Percentiles rank a stretch among this genome's conserved stretches.
Evolutionary conservation across 495 filamentous ascomycete genomes (phyloP).

Genomic region (Pseudotulostoma volvatum): DNA sequence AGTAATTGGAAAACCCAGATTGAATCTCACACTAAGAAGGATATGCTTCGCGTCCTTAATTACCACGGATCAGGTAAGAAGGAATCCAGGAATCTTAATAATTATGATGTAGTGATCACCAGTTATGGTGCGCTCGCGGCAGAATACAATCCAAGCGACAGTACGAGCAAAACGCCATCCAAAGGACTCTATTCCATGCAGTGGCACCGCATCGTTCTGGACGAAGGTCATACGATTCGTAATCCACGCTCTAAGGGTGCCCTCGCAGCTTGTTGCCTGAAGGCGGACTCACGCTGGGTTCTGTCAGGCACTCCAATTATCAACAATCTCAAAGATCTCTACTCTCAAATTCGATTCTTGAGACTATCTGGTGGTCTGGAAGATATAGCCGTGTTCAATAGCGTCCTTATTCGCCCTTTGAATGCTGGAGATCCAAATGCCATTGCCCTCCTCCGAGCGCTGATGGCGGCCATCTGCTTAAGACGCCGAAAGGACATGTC

Average conservation of each 20-base stretch:
- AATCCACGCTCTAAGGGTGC: constrained; percentile 60
- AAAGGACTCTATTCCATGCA: constrained; percentile 44
- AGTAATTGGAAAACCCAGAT: constrained; percentile 86
- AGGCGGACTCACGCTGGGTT: constrained; percentile 64
- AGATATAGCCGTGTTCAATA: constrained; percentile 57
- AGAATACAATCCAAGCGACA: constrained; percentile 24
- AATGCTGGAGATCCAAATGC: constrained; percentile 39
- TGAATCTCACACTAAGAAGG: constrained; percentile 46
- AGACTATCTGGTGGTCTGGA: constrained; percentile 64
- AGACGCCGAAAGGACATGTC: constrained; percentile 79
- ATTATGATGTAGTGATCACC: constrained; percentile 68
- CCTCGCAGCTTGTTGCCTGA: constrained; percentile 46
- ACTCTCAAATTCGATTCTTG: constrained; percentile 67
- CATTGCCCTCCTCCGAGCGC: constrained; percentile 49
- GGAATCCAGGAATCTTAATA: constrained; percentile 29
- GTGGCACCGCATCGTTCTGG: constrained; percentile 72
- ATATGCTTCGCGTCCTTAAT: constrained; percentile 48
- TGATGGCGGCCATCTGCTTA: constrained; percentile 73
- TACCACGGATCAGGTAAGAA: constrained; percentile 56
- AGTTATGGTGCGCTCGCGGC: constrained; percentile 52
- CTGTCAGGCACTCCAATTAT: constrained; percentile 67
- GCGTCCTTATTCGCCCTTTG: constrained; percentile 55
- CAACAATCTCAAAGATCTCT: constrained; percentile 69
- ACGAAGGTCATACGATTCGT: constrained; percentile 77
- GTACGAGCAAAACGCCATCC: constrained; percentile 10